phyloP scores from a whole-genome alignment of 1,139 yeast genomes.

The Geotrichum europaeum region DNA sequence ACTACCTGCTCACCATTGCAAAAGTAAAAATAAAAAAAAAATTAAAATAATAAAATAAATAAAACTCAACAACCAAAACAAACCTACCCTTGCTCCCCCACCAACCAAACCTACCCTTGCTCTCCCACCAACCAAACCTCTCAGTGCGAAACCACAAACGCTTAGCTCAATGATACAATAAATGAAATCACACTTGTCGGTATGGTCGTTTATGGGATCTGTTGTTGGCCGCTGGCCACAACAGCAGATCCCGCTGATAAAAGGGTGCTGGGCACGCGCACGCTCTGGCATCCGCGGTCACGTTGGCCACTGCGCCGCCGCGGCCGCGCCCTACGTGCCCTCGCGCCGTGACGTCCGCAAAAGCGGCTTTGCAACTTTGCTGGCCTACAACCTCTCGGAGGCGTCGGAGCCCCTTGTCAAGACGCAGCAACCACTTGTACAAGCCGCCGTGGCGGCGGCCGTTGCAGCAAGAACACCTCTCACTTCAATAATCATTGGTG shows the following conservation, averaged over 20 bases:
- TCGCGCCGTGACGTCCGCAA: slow-evolving; percentile 6
- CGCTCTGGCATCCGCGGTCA: background rate
- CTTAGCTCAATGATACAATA: background rate
- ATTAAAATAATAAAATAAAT: no score
- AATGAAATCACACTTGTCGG: background rate
- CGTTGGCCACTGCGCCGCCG: background rate
- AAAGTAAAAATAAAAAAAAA: no score
- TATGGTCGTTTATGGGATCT: slow-evolving; percentile 7
- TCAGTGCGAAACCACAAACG: background rate
- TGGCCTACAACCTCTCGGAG: slow-evolving; percentile 8
- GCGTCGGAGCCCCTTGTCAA: background rate
- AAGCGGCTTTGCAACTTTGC: slow-evolving; percentile 14
- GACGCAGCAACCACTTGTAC: background rate
- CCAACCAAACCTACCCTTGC: background rate
- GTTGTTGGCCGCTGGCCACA: slow-evolving; percentile 2
- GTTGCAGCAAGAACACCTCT: background rate
- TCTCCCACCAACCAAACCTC: background rate
- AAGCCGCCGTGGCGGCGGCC: background rate
- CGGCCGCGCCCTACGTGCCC: background rate
- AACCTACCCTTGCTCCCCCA: no score
- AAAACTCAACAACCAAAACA: no score
- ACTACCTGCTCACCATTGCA: no score
- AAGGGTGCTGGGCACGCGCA: background rate
- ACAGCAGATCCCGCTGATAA: background rate
- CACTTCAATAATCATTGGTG: background rate